Evolutionary conservation across 2,329 filamentous ascomycete genomes (phyloP).

Genomic region (Fusarium metavorans): DNA sequence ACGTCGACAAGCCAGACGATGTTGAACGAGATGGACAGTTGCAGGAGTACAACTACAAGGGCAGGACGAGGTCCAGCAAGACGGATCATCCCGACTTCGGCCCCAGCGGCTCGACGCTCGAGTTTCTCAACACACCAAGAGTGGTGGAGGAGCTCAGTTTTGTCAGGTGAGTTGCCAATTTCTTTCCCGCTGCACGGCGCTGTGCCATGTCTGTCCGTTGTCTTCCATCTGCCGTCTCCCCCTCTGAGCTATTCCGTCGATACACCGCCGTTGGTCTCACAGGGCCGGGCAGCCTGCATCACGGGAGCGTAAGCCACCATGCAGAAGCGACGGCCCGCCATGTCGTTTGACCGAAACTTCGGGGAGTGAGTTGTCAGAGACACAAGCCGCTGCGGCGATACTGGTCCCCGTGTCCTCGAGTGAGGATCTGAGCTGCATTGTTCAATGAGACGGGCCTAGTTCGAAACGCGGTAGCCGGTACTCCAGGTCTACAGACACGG

Average conservation of each 20-base stretch:
- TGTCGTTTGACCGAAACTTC: constrained; percentile 11
- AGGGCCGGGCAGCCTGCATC: neutral
- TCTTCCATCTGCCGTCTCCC: neutral
- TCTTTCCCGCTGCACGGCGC: constrained; percentile 2
- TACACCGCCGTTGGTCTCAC: constrained; percentile 14
- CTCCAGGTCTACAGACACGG: neutral
- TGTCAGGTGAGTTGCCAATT: constrained; percentile 68
- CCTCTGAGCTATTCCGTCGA: constrained; percentile 3
- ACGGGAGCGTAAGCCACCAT: constrained; percentile 7
- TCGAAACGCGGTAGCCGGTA: neutral
- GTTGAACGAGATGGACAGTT: constrained; percentile 44
- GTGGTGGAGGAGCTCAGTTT: constrained; percentile 79
- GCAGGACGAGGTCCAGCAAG: constrained; percentile 65
- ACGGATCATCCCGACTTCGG: constrained; percentile 75
- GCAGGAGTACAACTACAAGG: constrained; percentile 69
- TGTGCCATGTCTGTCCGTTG: neutral
- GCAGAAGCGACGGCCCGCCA: neutral
- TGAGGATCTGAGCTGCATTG: neutral
- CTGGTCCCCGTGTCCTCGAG: constrained; percentile 4
- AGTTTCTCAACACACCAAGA: constrained; percentile 68
- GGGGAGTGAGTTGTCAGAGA: constrained; percentile 14
- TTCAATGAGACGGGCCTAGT: neutral
- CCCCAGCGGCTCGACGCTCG: constrained; percentile 61
- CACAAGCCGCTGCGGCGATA: constrained; percentile 4
- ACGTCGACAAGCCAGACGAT: constrained; percentile 73